Base-by-base conservation (phyloP, 2,329 filamentous ascomycete species). In the Aureobasidium subglaciale region DNA sequence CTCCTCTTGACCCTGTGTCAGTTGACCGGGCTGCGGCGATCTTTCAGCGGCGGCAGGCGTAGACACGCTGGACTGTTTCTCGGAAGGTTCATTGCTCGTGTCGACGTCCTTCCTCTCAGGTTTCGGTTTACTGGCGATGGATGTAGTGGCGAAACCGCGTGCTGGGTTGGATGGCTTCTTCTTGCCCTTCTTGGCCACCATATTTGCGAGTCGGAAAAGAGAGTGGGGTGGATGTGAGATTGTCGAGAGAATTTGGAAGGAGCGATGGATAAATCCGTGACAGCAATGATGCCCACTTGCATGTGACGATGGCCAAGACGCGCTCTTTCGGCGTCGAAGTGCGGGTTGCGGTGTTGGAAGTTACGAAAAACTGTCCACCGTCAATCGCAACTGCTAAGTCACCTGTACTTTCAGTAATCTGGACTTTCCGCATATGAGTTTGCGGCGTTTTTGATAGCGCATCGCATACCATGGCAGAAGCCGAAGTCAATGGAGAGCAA, bases 71-170 rank as follows among this genome's bases (percentile, higher is more conserved):
- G 70, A 69, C 34, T 62, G 65, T 18, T 59, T 56, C 27, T 61
- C 63, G 27, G 68, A 66, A 10, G 62, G 43, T 16, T 63, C 60
- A 18, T 60, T 62, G 53, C 62, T 64, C 22, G 59, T 60, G 42
- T 65, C 61, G 43, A 27, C 9, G 24, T 64, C 62, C n/a, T 58
- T 61, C 57, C 59, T 61, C 43, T 72, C 67, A 57, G 70, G 60
- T 66, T 92, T 90, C 42, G 81, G 77, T 68, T 88, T 80, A 8
- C 84, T 79, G 40, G 90, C 89, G 58, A 95, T 81, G 1, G 92
- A 97, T 11, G 89, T 95, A 5, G 93, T 99, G 61, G 92, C 90
- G 73, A 96, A 95, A 16, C 91, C 93, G 70, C 93, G 81, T 35
- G 90, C 90, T 58, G 91, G 89, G 71, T 96, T 97, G 29, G 86